Conservation (phyloP, 108 stramenopile species). For the Fragilaria crotonensis region DNA sequence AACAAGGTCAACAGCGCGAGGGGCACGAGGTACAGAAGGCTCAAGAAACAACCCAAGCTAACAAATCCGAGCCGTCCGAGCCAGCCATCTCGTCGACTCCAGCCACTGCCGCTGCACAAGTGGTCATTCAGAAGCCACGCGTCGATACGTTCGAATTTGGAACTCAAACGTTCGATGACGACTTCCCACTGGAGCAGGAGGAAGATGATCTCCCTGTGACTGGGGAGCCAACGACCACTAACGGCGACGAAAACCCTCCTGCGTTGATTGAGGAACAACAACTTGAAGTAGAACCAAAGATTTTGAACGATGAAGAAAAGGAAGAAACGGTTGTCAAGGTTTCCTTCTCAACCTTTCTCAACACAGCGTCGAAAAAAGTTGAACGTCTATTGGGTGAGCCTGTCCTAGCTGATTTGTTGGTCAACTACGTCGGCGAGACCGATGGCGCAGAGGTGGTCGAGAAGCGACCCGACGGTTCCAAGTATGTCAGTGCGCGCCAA, state of each 20-base stretch:
- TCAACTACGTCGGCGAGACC: slow-evolving; percentile 51
- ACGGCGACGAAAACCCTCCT: slow-evolving; percentile 4
- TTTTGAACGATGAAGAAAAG: slow-evolving; percentile 55
- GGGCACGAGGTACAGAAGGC: neutral
- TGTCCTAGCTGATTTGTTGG: slow-evolving; percentile 51
- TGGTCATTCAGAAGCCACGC: no score
- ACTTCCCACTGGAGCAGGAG: slow-evolving; percentile 56
- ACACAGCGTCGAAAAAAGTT: slow-evolving; percentile 74
- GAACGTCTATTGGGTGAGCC: slow-evolving; percentile 64
- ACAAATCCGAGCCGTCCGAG: neutral
- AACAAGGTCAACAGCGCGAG: neutral
- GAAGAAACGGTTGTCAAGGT: slow-evolving; percentile 42
- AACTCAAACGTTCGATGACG: slow-evolving; percentile 72
- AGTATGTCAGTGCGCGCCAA: slow-evolving; percentile 49
- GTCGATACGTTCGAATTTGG: slow-evolving; percentile 71
- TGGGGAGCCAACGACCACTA: slow-evolving; percentile 6
- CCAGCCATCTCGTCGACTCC: slow-evolving; percentile 5
- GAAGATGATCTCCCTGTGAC: slow-evolving; percentile 26
- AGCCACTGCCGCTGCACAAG: slow-evolving; percentile 13
- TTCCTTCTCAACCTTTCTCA: slow-evolving; percentile 64
- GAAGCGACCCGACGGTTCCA: slow-evolving; percentile 34
- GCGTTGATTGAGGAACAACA: slow-evolving; percentile 12
- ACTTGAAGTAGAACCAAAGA: slow-evolving; percentile 12
- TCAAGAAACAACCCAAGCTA: neutral
- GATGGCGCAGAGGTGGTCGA: slow-evolving; percentile 24